A percentile compares a stretch with the other conserved stretches of the same genome.
Evolutionary conservation across 164 flowering plant species (phyloP).

Genomic region (Chimonanthus praecox): DNA sequence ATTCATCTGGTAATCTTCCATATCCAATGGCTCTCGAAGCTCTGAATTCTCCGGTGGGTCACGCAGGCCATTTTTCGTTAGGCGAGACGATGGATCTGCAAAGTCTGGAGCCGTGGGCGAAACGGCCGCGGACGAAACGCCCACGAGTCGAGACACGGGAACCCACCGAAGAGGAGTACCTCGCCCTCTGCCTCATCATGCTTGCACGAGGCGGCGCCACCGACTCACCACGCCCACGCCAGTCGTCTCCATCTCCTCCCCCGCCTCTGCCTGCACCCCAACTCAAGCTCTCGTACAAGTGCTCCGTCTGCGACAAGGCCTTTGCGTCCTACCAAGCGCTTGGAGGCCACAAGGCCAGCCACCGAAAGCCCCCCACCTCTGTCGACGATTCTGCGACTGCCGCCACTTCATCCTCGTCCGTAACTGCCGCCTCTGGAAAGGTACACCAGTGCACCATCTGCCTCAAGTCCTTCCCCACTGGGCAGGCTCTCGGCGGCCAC

Average conservation of each 20-base stretch:
- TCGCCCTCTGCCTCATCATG: constrained; percentile 61
- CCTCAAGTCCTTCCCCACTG: constrained; percentile 47
- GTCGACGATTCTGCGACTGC: constrained; percentile 6
- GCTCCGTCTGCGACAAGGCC: constrained; percentile 60
- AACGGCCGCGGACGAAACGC: constrained; percentile 54
- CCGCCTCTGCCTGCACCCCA: constrained; percentile 15
- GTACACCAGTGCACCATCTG: constrained; percentile 54
- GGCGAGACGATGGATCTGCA: too few relatives aligned
- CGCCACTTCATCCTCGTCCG: constrained; percentile 5
- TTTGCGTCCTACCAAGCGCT: constrained; percentile 80
- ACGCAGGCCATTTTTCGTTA: constrained; percentile 9
- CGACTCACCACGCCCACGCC: constrained; percentile 1
- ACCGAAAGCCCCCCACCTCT: constrained; percentile 41
- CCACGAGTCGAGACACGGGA: constrained; percentile 15
- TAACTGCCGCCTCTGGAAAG: constrained; percentile 5
- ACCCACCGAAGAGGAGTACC: constrained; percentile 46
- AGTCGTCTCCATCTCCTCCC: background rate
- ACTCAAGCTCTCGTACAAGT: constrained; percentile 30
- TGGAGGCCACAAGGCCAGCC: constrained; percentile 93
- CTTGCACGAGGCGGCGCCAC: constrained; percentile 40
- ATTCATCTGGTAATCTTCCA: background rate
- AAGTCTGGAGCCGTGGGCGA: constrained; percentile 25
- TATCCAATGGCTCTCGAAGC: constrained; percentile 42
- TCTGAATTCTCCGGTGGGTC: constrained; percentile 32
- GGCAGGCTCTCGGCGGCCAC: constrained; percentile 76